Conservation (phyloP, 1,139 yeast genomes). For the Candida neerlandica region DNA sequence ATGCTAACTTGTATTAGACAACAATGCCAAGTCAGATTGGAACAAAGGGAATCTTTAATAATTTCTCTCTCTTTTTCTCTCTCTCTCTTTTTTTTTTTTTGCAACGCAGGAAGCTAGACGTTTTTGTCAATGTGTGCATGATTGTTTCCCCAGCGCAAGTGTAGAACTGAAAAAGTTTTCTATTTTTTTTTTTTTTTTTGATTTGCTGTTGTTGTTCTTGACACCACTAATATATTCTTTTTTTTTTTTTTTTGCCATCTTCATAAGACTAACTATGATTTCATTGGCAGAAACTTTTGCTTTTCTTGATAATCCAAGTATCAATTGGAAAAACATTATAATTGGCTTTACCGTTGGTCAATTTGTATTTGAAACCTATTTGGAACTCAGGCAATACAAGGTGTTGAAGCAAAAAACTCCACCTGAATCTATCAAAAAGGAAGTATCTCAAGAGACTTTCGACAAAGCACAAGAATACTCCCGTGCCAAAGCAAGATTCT, state of each 20-base stretch:
- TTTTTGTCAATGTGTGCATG: too few relatives aligned
- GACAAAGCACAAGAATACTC: conserved; percentile 79
- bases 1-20: background rate
- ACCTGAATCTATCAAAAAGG: conserved; percentile 66
- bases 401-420: conserved; percentile 57
- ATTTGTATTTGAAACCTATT: conserved; percentile 70
- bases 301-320: conserved; percentile 48
- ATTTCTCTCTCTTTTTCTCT: too few relatives aligned
- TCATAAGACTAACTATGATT: conserved; percentile 9
- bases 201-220: too few relatives aligned
- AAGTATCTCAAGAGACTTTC: conserved; percentile 72
- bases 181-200: too few relatives aligned
- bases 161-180: background rate
- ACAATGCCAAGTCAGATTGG: too few relatives aligned
- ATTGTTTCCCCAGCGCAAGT: background rate
- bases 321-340: conserved; percentile 78
- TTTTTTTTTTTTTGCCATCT: too few relatives aligned
- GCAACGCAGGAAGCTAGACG: too few relatives aligned
- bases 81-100: too few relatives aligned
- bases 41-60: too few relatives aligned
- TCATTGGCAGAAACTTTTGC: conserved; percentile 30
- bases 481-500: conserved; percentile 76
- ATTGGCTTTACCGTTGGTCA: conserved; percentile 77
- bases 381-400: conserved; percentile 75
- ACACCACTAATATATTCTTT: too few relatives aligned